Evolutionary conservation across 164 flowering plant genomes (phyloP).

Genomic region (Vitis rotundifolia): DNA sequence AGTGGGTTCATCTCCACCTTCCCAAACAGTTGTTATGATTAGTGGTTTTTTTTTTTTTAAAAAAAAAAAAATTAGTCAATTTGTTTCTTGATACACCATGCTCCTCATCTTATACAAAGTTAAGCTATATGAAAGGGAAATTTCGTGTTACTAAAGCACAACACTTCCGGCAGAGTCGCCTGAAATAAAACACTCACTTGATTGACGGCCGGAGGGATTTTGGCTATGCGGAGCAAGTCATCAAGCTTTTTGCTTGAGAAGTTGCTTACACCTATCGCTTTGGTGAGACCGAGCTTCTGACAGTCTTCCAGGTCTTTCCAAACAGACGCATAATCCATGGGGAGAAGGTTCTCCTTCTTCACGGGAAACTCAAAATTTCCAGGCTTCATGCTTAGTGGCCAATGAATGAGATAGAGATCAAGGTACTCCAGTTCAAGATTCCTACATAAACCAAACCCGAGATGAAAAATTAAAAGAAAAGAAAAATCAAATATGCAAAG

Average conservation of each 20-base stretch:
- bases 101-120: too few species aligned
- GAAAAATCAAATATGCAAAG: not conserved
- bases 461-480: not conserved
- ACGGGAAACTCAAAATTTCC: not conserved
- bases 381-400: not conserved
- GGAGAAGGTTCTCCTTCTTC: not conserved
- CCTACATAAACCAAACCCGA: not conserved
- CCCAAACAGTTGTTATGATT: too few species aligned
- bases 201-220: not conserved
- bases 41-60: too few species aligned
- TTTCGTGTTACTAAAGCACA: too few species aligned
- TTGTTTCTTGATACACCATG: too few species aligned
- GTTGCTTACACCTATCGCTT: not conserved
- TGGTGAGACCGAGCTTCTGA: not conserved
- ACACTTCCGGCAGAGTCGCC: too few species aligned
- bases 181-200: not conserved
- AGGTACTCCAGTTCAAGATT: constrained; percentile 1
- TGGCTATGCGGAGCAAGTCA: not conserved
- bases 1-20: too few species aligned
- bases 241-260: not conserved
- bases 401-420: constrained; percentile 1
- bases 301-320: not conserved
- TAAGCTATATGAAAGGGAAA: too few species aligned
- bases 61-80: too few species aligned
- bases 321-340: not conserved